phyloP scores from a whole-genome alignment of 2,329 filamentous ascomycete species.

The Chalara sp. region DNA sequence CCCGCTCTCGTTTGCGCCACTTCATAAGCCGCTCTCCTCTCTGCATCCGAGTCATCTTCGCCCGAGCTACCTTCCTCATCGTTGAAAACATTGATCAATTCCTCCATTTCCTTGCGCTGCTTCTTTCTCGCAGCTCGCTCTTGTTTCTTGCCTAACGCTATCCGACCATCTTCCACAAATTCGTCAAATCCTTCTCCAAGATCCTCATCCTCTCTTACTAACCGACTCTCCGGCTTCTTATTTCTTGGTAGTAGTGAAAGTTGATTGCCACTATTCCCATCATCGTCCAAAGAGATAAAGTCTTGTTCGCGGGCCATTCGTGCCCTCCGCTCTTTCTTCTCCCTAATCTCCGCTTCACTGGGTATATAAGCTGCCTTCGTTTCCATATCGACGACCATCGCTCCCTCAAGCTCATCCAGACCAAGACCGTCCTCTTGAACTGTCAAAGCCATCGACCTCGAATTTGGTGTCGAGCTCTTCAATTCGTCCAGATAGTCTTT shows the following conservation, averaged over 20 bases:
- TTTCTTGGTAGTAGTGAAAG: slow-evolving; percentile 40
- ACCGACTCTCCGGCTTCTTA: slow-evolving; percentile 63
- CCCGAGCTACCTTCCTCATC: slow-evolving; percentile 64
- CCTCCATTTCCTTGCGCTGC: slow-evolving; percentile 71
- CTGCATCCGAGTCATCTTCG: slow-evolving; percentile 63
- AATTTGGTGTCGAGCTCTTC: slow-evolving; percentile 77
- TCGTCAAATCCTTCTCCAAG: slow-evolving; percentile 90
- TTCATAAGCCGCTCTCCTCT: slow-evolving; percentile 77
- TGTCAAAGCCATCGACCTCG: slow-evolving; percentile 56
- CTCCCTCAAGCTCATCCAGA: slow-evolving; percentile 57
- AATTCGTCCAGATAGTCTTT: slow-evolving; percentile 82
- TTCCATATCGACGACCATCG: slow-evolving; percentile 52
- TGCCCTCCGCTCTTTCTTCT: slow-evolving; percentile 86
- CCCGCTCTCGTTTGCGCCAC: slow-evolving; percentile 78
- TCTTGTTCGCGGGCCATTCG: slow-evolving; percentile 68
- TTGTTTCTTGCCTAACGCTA: slow-evolving; percentile 72
- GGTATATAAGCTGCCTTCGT: slow-evolving; percentile 49
- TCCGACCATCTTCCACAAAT: slow-evolving; percentile 76
- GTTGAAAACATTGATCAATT: slow-evolving; percentile 55
- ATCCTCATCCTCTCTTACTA: slow-evolving; percentile 84
- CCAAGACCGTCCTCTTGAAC: slow-evolving; percentile 46
- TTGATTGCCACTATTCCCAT: slow-evolving; percentile 32
- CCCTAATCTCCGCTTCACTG: slow-evolving; percentile 76
- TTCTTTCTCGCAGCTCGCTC: slow-evolving; percentile 63
- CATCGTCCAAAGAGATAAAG: slow-evolving; percentile 58